phyloP scores from a whole-genome alignment of 2,329 filamentous ascomycete species.

The Zymoseptoria pseudotritici region DNA sequence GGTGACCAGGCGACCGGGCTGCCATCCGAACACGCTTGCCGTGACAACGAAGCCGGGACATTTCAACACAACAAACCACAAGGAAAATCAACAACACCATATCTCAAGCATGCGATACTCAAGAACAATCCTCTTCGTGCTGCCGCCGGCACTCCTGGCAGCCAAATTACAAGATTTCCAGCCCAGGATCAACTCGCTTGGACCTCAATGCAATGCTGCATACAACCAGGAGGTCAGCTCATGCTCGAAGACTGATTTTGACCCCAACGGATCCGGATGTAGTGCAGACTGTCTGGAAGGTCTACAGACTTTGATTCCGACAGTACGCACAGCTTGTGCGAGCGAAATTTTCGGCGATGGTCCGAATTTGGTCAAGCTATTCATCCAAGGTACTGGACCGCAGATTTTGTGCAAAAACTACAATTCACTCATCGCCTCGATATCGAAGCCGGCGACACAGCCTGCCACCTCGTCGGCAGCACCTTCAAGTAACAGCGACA shows the following conservation, averaged over 20 bases:
- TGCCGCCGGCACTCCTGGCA: slow-evolving; percentile 24
- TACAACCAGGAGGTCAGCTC: slow-evolving; percentile 36
- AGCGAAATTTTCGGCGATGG: slow-evolving; percentile 29
- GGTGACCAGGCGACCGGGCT: no score
- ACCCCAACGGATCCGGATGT: slow-evolving; percentile 31
- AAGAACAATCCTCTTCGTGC: slow-evolving; percentile 14
- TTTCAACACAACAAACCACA: background rate
- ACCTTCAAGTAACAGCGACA: background rate
- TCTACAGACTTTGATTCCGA: slow-evolving; percentile 29
- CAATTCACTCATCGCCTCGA: background rate
- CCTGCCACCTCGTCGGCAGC: background rate
- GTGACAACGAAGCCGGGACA: background rate
- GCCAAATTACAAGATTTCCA: slow-evolving; percentile 41
- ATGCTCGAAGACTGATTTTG: slow-evolving; percentile 37
- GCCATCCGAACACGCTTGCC: no score
- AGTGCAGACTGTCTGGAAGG: slow-evolving; percentile 36
- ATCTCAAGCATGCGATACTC: slow-evolving; percentile 7
- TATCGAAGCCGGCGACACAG: background rate
- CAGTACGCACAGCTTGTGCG: slow-evolving; percentile 30
- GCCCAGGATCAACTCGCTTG: slow-evolving; percentile 35
- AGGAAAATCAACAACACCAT: background rate
- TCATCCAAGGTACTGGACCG: slow-evolving; percentile 35
- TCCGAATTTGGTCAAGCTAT: slow-evolving; percentile 36
- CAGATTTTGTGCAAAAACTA: slow-evolving; percentile 32
- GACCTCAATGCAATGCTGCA: slow-evolving; percentile 31